Conservation (phyloP, 805 yeast species). For the Starmerella stellata region DNA sequence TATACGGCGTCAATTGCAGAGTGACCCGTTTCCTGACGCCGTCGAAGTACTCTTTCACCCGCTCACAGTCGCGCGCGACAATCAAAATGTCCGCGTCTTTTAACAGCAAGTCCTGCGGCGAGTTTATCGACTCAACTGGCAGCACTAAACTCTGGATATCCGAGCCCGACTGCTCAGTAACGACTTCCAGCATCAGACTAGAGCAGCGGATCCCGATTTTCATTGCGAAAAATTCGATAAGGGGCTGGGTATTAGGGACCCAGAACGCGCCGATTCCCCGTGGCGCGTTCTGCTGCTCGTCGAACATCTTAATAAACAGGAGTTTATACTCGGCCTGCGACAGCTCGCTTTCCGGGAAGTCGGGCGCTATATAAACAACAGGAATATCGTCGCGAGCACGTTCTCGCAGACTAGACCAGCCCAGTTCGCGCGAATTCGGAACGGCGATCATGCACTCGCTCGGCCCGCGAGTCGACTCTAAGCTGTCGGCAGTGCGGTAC, state of each 20-base stretch:
- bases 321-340: background rate
- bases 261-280: conserved; percentile 2
- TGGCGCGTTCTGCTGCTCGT: conserved; percentile 32
- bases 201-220: background rate
- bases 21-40: conserved; percentile 20
- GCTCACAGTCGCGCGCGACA: background rate
- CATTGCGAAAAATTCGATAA: background rate
- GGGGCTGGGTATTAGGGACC: background rate
- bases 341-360: conserved; percentile 4
- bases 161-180: background rate
- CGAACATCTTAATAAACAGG: conserved; percentile 25
- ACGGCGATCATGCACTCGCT: background rate
- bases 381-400: conserved; percentile 4
- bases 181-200: background rate
- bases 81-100: conserved; percentile 1
- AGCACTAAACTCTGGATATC: background rate
- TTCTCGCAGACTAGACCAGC: background rate
- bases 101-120: background rate
- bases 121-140: background rate
- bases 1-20: conserved; percentile 7
- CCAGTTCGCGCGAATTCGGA: background rate
- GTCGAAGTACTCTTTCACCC: conserved; percentile 20
- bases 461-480: background rate
- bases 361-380: conserved; percentile 11
- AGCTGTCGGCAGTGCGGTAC: background rate